Percentiles rank a stretch among this genome's conserved stretches.
phyloP scores from a whole-genome alignment of 2,329 filamentous ascomycete genomes.

The Cercospora sp. region DNA sequence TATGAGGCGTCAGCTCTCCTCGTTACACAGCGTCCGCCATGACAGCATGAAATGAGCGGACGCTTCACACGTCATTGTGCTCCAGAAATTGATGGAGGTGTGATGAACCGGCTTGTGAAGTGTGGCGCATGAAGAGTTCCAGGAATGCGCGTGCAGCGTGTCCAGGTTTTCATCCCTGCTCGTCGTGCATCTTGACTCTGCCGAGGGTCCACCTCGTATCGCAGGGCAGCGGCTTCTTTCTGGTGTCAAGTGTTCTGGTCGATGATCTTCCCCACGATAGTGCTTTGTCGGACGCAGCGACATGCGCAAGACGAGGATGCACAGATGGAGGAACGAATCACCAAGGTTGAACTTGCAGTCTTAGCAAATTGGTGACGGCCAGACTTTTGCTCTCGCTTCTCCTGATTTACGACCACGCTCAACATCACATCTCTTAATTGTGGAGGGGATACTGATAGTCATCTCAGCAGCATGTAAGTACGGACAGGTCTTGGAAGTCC shows the following conservation, averaged over 20 bases:
- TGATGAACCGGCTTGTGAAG: slow-evolving; percentile 12
- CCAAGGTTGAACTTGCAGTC: background rate
- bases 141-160: background rate
- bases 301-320: no score
- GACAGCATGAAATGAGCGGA: background rate
- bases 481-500: no score
- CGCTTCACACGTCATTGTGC: slow-evolving; percentile 18
- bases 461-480: no score
- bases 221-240: background rate
- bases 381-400: background rate
- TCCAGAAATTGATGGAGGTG: slow-evolving; percentile 13
- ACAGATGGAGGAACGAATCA: background rate
- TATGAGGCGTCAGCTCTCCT: slow-evolving; percentile 17
- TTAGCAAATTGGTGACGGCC: background rate
- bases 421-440: no score
- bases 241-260: background rate
- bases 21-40: slow-evolving; percentile 19
- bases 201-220: background rate
- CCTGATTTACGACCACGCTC: background rate
- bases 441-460: no score
- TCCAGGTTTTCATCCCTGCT: slow-evolving; percentile 21
- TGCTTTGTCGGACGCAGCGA: background rate
- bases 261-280: background rate
- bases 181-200: background rate
- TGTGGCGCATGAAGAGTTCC: slow-evolving; percentile 17